phyloP scores from a whole-genome alignment of 495 filamentous ascomycete species.

The Hypoxylon perforatum region DNA sequence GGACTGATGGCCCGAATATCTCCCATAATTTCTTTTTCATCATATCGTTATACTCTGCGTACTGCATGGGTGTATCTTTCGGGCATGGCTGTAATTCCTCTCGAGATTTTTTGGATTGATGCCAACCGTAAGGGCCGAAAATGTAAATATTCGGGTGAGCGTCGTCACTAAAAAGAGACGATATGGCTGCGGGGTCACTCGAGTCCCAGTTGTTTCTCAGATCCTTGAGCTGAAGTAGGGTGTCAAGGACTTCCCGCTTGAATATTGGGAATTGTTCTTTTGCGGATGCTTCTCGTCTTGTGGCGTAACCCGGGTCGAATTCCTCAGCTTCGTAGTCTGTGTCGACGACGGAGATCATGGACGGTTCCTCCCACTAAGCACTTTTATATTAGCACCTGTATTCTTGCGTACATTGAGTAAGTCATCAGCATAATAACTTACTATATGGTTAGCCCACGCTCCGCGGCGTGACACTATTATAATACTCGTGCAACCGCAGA shows the following conservation, averaged over 20 bases:
- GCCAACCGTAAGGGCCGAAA: neutral
- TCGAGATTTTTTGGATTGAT: too few species aligned
- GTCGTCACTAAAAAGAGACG: neutral
- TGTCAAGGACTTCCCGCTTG: neutral
- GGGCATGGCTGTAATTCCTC: neutral
- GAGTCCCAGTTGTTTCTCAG: neutral
- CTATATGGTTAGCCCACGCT: neutral
- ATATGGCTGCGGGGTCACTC: neutral
- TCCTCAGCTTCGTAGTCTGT: too few species aligned
- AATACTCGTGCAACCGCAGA: neutral
- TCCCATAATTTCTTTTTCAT: neutral
- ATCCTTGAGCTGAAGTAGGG: neutral
- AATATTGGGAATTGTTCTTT: neutral
- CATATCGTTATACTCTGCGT: neutral
- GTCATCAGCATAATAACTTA: neutral
- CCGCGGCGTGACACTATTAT: neutral
- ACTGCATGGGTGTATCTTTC: neutral
- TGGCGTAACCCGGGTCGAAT: too few species aligned
- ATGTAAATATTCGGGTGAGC: neutral
- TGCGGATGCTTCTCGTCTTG: too few species aligned
- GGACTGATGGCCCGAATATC: neutral
- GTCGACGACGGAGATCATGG: neutral
- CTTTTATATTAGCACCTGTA: neutral
- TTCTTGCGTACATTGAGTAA: neutral
- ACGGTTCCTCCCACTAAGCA: neutral